These are phyloP conservation scores for Boehmeria nivea DNA, from an alignment of 306 rosid genomes.

Conservation along the genomic window DNA sequence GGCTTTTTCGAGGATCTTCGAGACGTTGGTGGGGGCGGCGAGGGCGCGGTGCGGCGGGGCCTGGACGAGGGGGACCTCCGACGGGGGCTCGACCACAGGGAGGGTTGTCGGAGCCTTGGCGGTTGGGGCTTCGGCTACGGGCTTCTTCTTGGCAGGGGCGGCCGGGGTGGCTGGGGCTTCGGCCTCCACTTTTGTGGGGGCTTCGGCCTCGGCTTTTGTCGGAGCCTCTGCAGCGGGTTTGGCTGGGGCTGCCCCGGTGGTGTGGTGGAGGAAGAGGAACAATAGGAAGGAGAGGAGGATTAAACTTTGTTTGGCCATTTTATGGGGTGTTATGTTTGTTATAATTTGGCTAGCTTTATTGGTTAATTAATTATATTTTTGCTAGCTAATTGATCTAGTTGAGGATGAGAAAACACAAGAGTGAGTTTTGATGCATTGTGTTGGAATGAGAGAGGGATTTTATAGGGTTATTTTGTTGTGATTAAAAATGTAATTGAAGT, in stretches of 20 bases:
- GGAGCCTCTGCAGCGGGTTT: neutral
- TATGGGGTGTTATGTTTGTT: neutral
- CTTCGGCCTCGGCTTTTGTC: neutral
- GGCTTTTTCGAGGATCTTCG: conserved; percentile 54
- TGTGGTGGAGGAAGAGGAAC: neutral
- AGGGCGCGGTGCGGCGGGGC: conserved; percentile 26
- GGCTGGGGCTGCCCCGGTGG: neutral
- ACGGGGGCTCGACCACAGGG: neutral
- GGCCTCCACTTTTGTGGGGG: too few species aligned
- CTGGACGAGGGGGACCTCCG: conserved; percentile 26
- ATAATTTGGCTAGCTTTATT: too few species aligned
- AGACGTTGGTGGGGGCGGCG: conserved; percentile 40
- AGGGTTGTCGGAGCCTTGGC: neutral
- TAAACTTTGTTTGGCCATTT: neutral
- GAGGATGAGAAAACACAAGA: too few species aligned
- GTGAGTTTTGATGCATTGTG: too few species aligned
- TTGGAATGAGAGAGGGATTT: too few species aligned
- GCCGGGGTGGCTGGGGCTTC: neutral
- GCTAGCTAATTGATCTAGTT: too few species aligned
- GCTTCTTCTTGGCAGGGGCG: neutral
- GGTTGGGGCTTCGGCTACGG: neutral
- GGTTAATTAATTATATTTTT: too few species aligned
- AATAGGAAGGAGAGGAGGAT: neutral
- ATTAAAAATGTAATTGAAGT: too few species aligned
- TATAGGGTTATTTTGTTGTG: too few species aligned